Evolutionary conservation across 352 stramenopile genomes (phyloP).

Genomic region (Pythium rhizo-oryzae): DNA sequence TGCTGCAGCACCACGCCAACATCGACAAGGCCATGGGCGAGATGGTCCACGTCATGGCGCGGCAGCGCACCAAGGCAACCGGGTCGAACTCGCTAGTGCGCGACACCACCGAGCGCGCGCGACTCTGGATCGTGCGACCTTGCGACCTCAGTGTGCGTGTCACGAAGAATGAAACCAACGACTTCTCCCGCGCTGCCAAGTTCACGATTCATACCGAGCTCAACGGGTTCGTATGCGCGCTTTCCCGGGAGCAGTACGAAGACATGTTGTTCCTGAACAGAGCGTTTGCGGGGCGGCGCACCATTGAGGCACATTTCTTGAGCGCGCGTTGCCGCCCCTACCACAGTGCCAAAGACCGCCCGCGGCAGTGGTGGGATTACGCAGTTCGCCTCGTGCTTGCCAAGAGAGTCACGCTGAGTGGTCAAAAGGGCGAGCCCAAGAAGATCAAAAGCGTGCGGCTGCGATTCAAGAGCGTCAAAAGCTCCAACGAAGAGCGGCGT

Average conservation of each 20-base stretch:
- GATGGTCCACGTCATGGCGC: conserved; percentile 49
- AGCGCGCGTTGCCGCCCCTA: conserved; percentile 58
- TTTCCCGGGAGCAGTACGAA: conserved; percentile 83
- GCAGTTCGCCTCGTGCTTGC: conserved; percentile 49
- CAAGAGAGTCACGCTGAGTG: conserved; percentile 27
- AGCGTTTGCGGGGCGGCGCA: conserved; percentile 59
- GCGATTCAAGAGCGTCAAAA: conserved; percentile 65
- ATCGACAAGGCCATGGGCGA: conserved; percentile 47
- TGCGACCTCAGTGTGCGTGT: conserved; percentile 60
- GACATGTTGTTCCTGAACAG: conserved; percentile 76
- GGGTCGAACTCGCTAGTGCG: conserved; percentile 9
- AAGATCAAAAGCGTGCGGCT: conserved; percentile 32
- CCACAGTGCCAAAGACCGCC: conserved; percentile 38
- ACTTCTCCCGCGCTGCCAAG: conserved; percentile 70
- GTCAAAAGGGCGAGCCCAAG: neutral
- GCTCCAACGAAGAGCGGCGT: conserved; percentile 51
- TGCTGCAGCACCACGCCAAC: conserved; percentile 43
- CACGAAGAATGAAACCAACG: conserved; percentile 79
- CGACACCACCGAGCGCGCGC: conserved; percentile 7
- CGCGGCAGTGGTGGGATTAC: conserved; percentile 83
- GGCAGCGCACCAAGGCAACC: no score
- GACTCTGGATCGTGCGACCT: conserved; percentile 56
- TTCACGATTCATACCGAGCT: conserved; percentile 64
- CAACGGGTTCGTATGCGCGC: conserved; percentile 42
- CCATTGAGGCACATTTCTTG: conserved; percentile 74